These are phyloP conservation scores for Aspergillus eucalypticola DNA, from an alignment of 2,329 filamentous ascomycete species.

Conservation along the genomic window DNA sequence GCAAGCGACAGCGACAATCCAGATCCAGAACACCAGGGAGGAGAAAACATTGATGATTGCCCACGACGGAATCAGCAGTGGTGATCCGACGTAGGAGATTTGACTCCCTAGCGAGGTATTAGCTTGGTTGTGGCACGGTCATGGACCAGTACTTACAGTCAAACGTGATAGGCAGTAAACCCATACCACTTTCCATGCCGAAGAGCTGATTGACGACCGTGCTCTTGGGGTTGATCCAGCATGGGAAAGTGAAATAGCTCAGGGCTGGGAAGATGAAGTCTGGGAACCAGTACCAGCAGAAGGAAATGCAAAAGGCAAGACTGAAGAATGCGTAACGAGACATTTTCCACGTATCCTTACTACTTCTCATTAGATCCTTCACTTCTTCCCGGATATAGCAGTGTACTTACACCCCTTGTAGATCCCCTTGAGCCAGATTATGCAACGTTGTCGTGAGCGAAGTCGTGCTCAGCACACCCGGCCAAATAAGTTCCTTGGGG, in stretches of 20 bases:
- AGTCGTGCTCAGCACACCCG: conserved; percentile 54
- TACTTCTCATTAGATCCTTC: not conserved
- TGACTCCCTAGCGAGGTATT: conserved; percentile 24
- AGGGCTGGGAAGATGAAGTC: conserved; percentile 34
- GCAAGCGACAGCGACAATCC: conserved; percentile 57
- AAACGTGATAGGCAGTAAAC: conserved; percentile 37
- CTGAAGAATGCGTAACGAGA: conserved; percentile 33
- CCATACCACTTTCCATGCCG: conserved; percentile 32
- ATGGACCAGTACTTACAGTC: conserved; percentile 45
- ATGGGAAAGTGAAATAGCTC: conserved; percentile 32
- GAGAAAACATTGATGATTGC: conserved; percentile 69
- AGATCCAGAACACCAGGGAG: conserved; percentile 64
- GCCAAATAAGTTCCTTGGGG: conserved; percentile 64
- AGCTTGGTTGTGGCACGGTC: conserved; percentile 34
- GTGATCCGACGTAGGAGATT: conserved; percentile 36
- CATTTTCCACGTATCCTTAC: conserved; percentile 43
- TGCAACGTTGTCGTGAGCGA: conserved; percentile 71
- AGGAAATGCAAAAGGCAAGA: conserved; percentile 21
- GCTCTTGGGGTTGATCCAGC: conserved; percentile 32
- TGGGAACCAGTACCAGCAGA: conserved; percentile 33
- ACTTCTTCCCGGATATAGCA: too few relatives aligned
- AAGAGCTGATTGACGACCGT: conserved; percentile 32
- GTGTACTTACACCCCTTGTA: conserved; percentile 40
- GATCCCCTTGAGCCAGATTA: conserved; percentile 51
- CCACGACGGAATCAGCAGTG: conserved; percentile 67